Evolutionary conservation across 192 early-diverging fungal species (phyloP).

Genomic region (Umbelopsis vinacea): DNA sequence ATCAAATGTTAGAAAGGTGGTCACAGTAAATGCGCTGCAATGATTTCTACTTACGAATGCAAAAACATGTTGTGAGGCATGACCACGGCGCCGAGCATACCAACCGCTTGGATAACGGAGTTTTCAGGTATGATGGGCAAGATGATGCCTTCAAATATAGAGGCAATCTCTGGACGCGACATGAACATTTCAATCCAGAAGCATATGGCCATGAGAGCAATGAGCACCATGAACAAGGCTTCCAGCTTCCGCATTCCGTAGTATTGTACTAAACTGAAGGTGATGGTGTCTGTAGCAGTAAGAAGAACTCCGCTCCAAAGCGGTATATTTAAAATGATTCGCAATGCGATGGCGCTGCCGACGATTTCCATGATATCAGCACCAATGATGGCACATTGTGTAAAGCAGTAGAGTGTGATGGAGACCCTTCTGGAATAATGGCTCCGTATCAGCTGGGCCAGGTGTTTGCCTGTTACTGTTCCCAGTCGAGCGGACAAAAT

Average conservation of each 20-base stretch:
- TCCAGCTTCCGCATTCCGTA: conserved; percentile 71
- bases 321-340: conserved; percentile 69
- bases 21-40: neutral
- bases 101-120: conserved; percentile 61
- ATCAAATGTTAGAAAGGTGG: too few relatives aligned
- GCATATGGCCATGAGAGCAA: conserved; percentile 70
- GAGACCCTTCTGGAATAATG: conserved; percentile 52
- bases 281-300: conserved; percentile 74
- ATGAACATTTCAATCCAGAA: conserved; percentile 66
- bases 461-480: conserved; percentile 60
- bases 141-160: conserved; percentile 52
- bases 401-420: conserved; percentile 55
- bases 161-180: conserved; percentile 49
- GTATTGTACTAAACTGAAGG: conserved; percentile 63
- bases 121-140: conserved; percentile 52
- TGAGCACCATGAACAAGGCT: conserved; percentile 67
- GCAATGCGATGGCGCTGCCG: conserved; percentile 82
- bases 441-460: conserved; percentile 51
- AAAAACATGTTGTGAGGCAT: conserved; percentile 91
- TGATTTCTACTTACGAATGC: conserved; percentile 55
- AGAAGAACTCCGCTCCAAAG: conserved; percentile 72
- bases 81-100: conserved; percentile 65
- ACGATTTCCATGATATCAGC: conserved; percentile 75
- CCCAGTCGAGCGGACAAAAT: conserved; percentile 60
- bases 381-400: conserved; percentile 65